These are phyloP conservation scores for Wallemia mellicola DNA, from an alignment of 1,284 basidiomycete species.

Conservation along the genomic window DNA sequence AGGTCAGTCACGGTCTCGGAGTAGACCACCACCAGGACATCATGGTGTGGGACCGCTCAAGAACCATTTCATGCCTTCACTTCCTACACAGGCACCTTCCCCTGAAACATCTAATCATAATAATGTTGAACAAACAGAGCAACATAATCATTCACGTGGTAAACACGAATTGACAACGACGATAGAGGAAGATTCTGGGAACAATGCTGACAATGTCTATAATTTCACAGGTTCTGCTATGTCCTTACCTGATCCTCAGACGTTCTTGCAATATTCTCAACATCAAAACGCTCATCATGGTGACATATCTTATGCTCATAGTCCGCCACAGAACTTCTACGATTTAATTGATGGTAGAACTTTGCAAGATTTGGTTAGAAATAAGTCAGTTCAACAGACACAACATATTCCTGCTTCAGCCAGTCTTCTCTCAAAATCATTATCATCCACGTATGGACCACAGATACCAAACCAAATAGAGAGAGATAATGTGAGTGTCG, in stretches of 20 bases:
- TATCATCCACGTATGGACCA: background rate
- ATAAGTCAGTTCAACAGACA: background rate
- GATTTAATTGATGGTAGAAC: background rate
- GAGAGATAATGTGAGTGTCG: background rate
- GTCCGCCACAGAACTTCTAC: background rate
- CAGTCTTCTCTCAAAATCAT: background rate
- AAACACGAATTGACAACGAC: background rate
- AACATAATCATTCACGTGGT: background rate
- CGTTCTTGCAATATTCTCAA: background rate
- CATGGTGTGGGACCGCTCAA: background rate
- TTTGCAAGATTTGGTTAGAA: background rate
- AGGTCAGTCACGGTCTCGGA: conserved; percentile 64
- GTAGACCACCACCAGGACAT: conserved; percentile 30
- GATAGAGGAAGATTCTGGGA: background rate
- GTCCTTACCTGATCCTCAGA: background rate
- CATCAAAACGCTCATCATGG: background rate
- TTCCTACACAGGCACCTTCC: conserved; percentile 6
- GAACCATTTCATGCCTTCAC: conserved; percentile 6
- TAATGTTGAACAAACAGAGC: background rate
- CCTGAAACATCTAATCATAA: conserved; percentile 1
- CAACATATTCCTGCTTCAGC: background rate
- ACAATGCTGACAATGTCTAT: background rate
- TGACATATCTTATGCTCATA: too few relatives aligned
- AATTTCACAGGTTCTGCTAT: background rate
- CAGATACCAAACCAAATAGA: background rate